A percentile compares a stretch with the other conserved stretches of the same genome.
Conservation (phyloP, 768 basidiomycete species). For the Boletus speciosus region DNA sequence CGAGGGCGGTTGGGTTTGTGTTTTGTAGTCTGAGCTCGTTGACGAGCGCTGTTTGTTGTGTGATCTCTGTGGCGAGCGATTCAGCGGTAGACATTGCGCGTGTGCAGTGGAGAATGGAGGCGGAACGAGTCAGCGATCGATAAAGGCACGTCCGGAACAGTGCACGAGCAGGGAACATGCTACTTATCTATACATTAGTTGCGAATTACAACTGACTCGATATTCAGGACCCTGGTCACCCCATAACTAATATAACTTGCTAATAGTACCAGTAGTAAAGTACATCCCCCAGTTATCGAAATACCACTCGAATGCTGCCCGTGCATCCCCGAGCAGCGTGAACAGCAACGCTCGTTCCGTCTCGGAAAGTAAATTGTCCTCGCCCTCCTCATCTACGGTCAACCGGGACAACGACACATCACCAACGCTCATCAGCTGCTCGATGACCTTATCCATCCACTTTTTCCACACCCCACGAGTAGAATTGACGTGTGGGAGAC, state of each 20-base stretch:
- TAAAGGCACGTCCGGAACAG: conserved; percentile 22
- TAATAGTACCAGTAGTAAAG: neutral
- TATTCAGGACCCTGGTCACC: conserved; percentile 23
- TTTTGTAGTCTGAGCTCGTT: conserved; percentile 59
- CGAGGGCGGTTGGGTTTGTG: conserved; percentile 47
- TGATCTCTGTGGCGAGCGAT: conserved; percentile 52
- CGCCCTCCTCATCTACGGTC: conserved; percentile 1
- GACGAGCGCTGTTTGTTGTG: conserved; percentile 51
- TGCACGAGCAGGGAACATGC: conserved; percentile 15
- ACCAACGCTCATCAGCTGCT: conserved; percentile 10
- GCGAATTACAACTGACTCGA: conserved; percentile 18
- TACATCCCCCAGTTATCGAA: conserved; percentile 9
- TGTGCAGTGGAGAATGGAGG: conserved; percentile 7
- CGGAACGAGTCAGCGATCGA: conserved; percentile 33
- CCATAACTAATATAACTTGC: neutral
- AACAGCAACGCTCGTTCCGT: conserved; percentile 10
- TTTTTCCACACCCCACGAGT: conserved; percentile 17
- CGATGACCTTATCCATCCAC: conserved; percentile 22
- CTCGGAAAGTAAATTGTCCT: conserved; percentile 1
- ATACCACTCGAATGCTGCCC: conserved; percentile 21
- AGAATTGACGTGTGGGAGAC: conserved; percentile 14
- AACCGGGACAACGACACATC: conserved; percentile 8
- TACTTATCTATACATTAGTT: conserved; percentile 9
- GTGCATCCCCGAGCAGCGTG: conserved; percentile 23
- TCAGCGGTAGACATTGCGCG: conserved; percentile 41